A percentile compares a stretch with the other conserved stretches of the same genome.
Conservation (phyloP, 164 flowering plant species). For the Brasenia schreberi region DNA sequence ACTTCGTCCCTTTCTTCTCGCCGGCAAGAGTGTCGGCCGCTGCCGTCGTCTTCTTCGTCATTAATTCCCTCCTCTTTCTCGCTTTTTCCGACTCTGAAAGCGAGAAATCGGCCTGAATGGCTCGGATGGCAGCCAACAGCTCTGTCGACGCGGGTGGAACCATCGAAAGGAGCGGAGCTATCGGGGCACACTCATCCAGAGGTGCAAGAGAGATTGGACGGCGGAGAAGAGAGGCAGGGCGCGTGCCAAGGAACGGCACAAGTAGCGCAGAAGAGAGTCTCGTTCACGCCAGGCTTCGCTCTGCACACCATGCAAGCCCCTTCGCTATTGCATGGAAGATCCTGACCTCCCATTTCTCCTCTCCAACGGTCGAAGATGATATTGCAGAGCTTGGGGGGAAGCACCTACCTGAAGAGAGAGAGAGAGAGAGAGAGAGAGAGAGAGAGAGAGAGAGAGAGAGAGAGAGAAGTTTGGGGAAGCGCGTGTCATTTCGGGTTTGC, state of each 20-base stretch:
- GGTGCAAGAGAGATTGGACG: constrained; percentile 24
- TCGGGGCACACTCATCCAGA: constrained; percentile 74
- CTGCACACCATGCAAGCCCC: constrained; percentile 78
- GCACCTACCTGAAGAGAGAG: background rate
- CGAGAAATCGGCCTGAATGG: constrained; percentile 46
- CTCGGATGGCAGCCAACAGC: constrained; percentile 45
- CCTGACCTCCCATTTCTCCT: background rate
- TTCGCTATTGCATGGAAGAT: constrained; percentile 70
- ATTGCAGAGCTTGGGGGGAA: background rate
- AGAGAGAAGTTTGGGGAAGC: background rate
- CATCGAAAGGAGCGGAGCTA: constrained; percentile 17
- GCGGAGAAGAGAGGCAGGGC: constrained; percentile 33
- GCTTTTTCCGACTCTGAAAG: constrained; percentile 69
- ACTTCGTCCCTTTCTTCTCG: constrained; percentile 2
- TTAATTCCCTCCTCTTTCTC: constrained; percentile 44
- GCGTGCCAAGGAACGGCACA: constrained; percentile 84
- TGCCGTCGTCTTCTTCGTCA: constrained; percentile 6
- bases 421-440: background rate
- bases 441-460: background rate
- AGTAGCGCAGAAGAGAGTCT: constrained; percentile 42
- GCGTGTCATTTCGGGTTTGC: too few species aligned
- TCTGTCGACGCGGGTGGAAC: constrained; percentile 7
- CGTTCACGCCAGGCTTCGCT: constrained; percentile 29
- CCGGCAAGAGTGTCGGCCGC: background rate
- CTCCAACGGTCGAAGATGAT: background rate